Base-by-base conservation (phyloP, 805 yeast genomes). In the Spathaspora sp. region DNA sequence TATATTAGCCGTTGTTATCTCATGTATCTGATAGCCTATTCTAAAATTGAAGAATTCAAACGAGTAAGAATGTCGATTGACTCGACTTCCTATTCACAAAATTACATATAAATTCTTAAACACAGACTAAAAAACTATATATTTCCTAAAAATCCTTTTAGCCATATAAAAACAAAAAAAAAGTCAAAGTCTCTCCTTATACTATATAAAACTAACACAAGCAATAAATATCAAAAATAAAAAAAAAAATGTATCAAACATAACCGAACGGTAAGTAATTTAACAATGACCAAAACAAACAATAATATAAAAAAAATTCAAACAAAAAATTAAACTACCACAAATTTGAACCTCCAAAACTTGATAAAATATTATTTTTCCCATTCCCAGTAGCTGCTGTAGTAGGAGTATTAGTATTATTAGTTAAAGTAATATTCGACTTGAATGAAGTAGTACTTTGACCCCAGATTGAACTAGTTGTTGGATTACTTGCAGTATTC, bases 401-500 rank as follows among this genome's bases (percentile, higher is more conserved):
- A 35, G 18, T 35, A 16, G 40, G 5, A 32, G 16, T 32, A 14
- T 46, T 50, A 16, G 47, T 23, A 2, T 26, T 35, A 47, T 42
- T 42, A n/a, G 55, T 29, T 6, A 54, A 20, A 9, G 50, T 42
- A 29, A 19, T 19, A 45, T 45, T 45, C 7, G 47, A 45, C 23
- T 45, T 45, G 28, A 45, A 31, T 35, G 47, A 45, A 11, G 12
- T 19, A 10, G 40, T 45, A 20, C 47, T 45, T 35, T 45, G 47
- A 14, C 47, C 47, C 47, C 47, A 45, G n/a, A 45, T 45, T 28
- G 52, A 47, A 16, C 48, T 45, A 31, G 47, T 26, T n/a, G 49
- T 28, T 7, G 46, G 16, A 23, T 12, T n/a, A 40, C 29, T 17
- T 4, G 57, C 9, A 19, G 44, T 44, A 42, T 49, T 50, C 64